Evolutionary conservation across 257 asterid species (phyloP).

Genomic region (Orobanche coerulescens): DNA sequence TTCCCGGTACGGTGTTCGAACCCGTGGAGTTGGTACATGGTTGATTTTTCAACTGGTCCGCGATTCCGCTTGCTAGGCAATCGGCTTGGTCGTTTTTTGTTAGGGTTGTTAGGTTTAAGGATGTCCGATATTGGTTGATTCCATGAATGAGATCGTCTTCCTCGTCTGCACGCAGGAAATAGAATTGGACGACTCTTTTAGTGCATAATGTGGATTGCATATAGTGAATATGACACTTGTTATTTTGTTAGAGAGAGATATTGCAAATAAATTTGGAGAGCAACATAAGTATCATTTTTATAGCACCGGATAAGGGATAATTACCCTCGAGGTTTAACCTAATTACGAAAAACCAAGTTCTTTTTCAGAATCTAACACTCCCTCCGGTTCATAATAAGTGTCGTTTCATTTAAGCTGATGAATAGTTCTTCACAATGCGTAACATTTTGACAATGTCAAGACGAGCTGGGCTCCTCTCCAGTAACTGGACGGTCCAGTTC

Average conservation of each 20-base stretch:
- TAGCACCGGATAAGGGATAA: too few species aligned
- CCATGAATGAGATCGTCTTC: constrained; percentile 61
- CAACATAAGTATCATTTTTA: too few species aligned
- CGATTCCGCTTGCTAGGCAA: constrained; percentile 73
- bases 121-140: constrained; percentile 61
- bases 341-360: background rate
- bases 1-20: constrained; percentile 74
- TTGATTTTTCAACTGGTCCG: constrained; percentile 57
- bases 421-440: too few species aligned
- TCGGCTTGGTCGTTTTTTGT: constrained; percentile 65
- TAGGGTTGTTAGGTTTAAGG: constrained; percentile 57
- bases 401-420: too few species aligned
- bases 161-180: constrained; percentile 64
- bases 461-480: too few species aligned
- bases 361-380: too few species aligned
- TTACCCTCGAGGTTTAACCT: background rate
- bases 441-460: too few species aligned
- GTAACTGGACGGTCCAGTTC: too few species aligned
- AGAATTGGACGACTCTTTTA: background rate
- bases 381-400: too few species aligned
- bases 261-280: too few species aligned
- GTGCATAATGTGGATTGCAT: background rate
- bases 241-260: too few species aligned
- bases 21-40: constrained; percentile 84
- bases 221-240: too few species aligned